These are phyloP conservation scores for Xylariaceae sp. DNA, from an alignment of 2,329 filamentous ascomycete species.

Conservation along the genomic window DNA sequence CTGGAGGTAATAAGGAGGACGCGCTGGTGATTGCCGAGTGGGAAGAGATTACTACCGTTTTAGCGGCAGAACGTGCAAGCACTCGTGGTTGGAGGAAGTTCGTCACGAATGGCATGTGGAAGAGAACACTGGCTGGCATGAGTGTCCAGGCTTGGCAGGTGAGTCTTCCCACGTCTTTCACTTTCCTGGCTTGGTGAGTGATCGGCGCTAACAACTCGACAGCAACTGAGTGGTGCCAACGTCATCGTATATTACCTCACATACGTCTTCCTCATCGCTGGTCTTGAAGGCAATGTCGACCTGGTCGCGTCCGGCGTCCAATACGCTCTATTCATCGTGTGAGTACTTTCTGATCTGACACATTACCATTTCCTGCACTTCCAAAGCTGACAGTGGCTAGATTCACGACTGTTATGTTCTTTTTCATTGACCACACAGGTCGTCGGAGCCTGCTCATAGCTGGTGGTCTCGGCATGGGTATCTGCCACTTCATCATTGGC, in stretches of 20 bases:
- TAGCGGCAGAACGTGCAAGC: constrained; percentile 35
- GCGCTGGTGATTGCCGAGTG: constrained; percentile 54
- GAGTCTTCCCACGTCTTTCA: constrained; percentile 18
- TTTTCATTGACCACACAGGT: constrained; percentile 51
- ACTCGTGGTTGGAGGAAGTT: constrained; percentile 37
- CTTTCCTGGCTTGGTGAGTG: background rate
- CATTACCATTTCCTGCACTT: background rate
- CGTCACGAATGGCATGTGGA: constrained; percentile 50
- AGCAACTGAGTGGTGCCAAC: constrained; percentile 49
- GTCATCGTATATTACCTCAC: constrained; percentile 55
- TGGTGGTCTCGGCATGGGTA: constrained; percentile 61
- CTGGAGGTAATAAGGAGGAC: constrained; percentile 47
- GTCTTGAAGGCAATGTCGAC: constrained; percentile 47
- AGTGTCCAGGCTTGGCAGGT: constrained; percentile 53
- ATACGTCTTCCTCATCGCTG: constrained; percentile 57
- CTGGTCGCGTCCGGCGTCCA: constrained; percentile 52
- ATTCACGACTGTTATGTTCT: constrained; percentile 45
- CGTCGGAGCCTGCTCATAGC: constrained; percentile 60
- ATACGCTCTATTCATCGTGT: constrained; percentile 47
- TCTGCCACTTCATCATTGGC: constrained; percentile 53
- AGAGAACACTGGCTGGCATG: constrained; percentile 50
- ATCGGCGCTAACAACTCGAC: constrained; percentile 7
- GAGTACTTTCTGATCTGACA: constrained; percentile 18
- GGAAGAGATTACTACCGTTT: constrained; percentile 45
- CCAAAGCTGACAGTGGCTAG: constrained; percentile 19